phyloP scores from a whole-genome alignment of 441 rosid genomes.

The Jatropha multifida region DNA sequence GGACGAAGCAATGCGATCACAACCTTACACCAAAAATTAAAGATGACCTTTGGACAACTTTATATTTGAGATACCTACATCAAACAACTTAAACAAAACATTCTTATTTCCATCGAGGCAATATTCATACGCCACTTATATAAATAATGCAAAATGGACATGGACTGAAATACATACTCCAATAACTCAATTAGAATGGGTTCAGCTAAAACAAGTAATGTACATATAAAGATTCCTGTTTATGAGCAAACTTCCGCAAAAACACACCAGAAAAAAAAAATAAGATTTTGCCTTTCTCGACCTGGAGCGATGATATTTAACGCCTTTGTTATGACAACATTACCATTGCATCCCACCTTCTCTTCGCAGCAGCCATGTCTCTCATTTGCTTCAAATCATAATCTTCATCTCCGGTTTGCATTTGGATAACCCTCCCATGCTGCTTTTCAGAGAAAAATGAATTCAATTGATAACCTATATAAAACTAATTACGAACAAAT shows the following conservation, averaged over 20 bases:
- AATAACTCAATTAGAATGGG: background rate
- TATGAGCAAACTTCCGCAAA: background rate
- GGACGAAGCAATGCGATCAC: background rate
- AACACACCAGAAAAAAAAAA: background rate
- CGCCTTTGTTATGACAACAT: background rate
- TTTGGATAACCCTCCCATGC: slow-evolving; percentile 41
- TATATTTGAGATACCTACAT: background rate
- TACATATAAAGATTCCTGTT: background rate
- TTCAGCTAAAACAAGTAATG: background rate
- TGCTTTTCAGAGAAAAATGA: slow-evolving; percentile 16
- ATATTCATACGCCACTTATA: background rate
- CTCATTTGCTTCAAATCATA: slow-evolving; percentile 82
- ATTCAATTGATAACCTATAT: slow-evolving; percentile 2
- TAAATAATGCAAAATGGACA: background rate
- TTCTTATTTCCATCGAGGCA: background rate
- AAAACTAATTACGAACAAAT: background rate
- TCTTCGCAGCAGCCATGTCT: slow-evolving; percentile 91
- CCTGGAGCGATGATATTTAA: background rate
- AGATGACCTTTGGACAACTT: background rate
- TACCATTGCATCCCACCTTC: slow-evolving; percentile 95
- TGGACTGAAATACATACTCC: background rate
- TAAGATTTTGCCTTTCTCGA: background rate
- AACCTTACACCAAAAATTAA: background rate
- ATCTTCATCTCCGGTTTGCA: slow-evolving; percentile 73
- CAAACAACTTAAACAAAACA: background rate